Evolutionary conservation across 345 rosid genomes (phyloP).

Genomic region (Acer campestre): DNA sequence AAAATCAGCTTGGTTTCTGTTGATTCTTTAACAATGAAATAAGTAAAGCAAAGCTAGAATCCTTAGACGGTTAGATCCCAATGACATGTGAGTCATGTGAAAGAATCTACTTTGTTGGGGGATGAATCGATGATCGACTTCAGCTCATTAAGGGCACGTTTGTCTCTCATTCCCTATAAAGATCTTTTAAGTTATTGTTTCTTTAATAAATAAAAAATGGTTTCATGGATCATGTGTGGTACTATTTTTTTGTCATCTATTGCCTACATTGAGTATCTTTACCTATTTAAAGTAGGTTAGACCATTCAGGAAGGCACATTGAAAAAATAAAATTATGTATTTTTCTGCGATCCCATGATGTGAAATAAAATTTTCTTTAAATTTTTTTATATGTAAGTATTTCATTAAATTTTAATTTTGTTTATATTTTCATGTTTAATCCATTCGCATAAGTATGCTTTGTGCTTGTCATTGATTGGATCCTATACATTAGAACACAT

Average conservation of each 20-base stretch:
- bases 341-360: too few species aligned
- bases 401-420: background rate
- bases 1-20: too few species aligned
- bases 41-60: too few species aligned
- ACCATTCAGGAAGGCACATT: background rate
- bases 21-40: too few species aligned
- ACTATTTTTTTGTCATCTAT: background rate
- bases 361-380: too few species aligned
- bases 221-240: background rate
- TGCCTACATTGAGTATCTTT: background rate
- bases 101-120: background rate
- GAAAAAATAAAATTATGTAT: too few species aligned
- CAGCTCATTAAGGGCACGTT: background rate
- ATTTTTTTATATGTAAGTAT: background rate
- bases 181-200: background rate
- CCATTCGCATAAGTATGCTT: background rate
- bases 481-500: background rate
- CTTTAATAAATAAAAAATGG: too few species aligned
- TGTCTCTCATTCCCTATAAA: background rate
- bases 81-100: background rate
- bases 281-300: background rate
- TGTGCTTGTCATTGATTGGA: background rate
- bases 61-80: background rate
- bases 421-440: background rate
- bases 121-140: too few species aligned